Percentiles rank a stretch among this genome's conserved stretches.
Conservation (phyloP, 2,329 filamentous ascomycete genomes). For the Monilinia fructicola region DNA sequence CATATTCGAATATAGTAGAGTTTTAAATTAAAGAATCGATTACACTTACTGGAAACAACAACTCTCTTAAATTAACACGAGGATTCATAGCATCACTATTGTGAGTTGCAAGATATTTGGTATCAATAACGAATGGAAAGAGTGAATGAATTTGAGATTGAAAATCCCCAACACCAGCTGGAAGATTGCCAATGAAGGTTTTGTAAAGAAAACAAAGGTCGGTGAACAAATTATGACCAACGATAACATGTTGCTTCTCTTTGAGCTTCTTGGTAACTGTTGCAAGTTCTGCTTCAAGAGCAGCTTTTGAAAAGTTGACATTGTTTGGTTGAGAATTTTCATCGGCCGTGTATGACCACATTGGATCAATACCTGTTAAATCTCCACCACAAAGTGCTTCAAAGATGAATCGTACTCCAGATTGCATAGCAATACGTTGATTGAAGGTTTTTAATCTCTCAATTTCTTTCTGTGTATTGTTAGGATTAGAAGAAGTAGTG, state of each 20-base stretch:
- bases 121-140: constrained; percentile 55
- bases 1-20: neutral
- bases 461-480: constrained; percentile 11
- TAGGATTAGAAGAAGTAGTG: neutral
- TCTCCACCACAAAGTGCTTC: constrained; percentile 39
- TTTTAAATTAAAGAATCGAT: neutral
- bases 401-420: constrained; percentile 39
- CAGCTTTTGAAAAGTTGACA: neutral
- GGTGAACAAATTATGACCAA: constrained; percentile 65
- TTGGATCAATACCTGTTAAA: constrained; percentile 37
- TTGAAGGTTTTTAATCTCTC: constrained; percentile 17
- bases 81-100: constrained; percentile 43
- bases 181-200: constrained; percentile 60
- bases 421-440: constrained; percentile 17
- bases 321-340: neutral
- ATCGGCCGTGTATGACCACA: constrained; percentile 40
- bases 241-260: constrained; percentile 45
- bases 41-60: constrained; percentile 42
- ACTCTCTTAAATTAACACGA: constrained; percentile 49
- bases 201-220: constrained; percentile 64
- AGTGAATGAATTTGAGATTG: constrained; percentile 49
- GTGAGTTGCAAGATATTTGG: constrained; percentile 56
- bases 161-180: constrained; percentile 55
- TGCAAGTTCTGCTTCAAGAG: constrained; percentile 35
- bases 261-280: constrained; percentile 36